A percentile compares a stretch with the other conserved stretches of the same genome.
These are phyloP conservation scores for Gorgonomyces haynaldii DNA, from an alignment of 192 early-diverging fungal species.

Conservation along the genomic window DNA sequence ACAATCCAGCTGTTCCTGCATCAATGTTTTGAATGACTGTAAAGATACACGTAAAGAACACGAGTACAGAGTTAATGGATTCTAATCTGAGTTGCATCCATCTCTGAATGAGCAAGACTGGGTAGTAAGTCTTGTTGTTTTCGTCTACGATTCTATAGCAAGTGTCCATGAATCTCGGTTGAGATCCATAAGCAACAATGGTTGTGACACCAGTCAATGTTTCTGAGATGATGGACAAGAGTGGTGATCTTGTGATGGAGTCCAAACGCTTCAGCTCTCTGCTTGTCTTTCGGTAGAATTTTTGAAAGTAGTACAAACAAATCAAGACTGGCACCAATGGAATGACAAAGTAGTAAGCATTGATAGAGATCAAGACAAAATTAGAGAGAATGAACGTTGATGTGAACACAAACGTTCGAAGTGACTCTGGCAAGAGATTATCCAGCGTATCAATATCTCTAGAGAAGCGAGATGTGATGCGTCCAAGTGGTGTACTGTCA, in stretches of 20 bases:
- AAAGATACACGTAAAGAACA: not conserved
- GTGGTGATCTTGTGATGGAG: constrained; percentile 12
- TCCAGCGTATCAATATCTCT: constrained; percentile 30
- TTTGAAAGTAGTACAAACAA: not conserved
- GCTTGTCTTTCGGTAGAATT: not conserved
- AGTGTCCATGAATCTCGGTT: constrained; percentile 10
- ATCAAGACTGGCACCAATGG: constrained; percentile 12
- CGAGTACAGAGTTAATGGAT: not conserved
- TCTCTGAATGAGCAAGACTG: not conserved
- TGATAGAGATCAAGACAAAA: constrained; percentile 12
- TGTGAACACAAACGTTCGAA: constrained; percentile 9
- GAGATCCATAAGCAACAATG: constrained; percentile 10
- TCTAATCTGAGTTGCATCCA: not conserved
- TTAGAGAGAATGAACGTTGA: constrained; percentile 9
- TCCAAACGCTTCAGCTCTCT: constrained; percentile 17
- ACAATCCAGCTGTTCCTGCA: not conserved
- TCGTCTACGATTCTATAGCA: not conserved
- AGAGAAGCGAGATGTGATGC: constrained; percentile 41
- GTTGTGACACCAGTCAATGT: constrained; percentile 20
- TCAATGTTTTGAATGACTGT: not conserved
- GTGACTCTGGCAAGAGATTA: constrained; percentile 7
- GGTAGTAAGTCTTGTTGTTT: not conserved
- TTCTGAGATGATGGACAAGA: constrained; percentile 18
- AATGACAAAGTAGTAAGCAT: constrained; percentile 8
- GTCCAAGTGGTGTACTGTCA: constrained; percentile 53